phyloP scores from a whole-genome alignment of 192 early-diverging fungal genomes.

The Umbelopsis isabellina region DNA sequence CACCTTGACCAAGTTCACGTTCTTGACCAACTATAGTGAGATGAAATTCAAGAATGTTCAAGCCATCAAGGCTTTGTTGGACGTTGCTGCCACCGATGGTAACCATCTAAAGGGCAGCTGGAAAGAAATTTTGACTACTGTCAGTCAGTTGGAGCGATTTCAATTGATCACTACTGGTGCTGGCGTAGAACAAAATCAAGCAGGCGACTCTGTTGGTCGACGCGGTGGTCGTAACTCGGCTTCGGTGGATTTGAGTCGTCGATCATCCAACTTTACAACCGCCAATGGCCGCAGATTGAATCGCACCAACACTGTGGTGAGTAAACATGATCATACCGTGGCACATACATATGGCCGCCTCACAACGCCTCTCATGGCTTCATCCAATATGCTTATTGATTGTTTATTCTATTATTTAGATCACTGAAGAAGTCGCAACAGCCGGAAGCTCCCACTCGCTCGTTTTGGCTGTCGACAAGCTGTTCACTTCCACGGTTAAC shows the following conservation, averaged over 20 bases:
- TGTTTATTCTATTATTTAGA: background rate
- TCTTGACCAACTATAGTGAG: constrained; percentile 79
- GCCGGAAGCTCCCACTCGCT: constrained; percentile 71
- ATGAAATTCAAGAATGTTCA: constrained; percentile 92
- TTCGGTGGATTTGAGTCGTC: constrained; percentile 19
- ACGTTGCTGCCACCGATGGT: constrained; percentile 70
- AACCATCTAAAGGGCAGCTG: constrained; percentile 71
- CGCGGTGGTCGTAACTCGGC: background rate
- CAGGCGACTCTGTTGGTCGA: background rate
- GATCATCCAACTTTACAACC: constrained; percentile 12
- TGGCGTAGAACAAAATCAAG: constrained; percentile 31
- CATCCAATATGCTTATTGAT: no score
- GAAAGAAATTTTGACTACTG: constrained; percentile 82
- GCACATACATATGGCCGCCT: no score
- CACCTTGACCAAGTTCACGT: constrained; percentile 86
- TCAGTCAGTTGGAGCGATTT: constrained; percentile 87
- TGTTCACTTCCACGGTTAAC: constrained; percentile 80
- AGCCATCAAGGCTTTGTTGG: constrained; percentile 85
- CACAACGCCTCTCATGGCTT: no score
- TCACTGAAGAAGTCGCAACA: constrained; percentile 49
- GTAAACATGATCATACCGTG: background rate
- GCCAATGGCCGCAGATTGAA: constrained; percentile 6
- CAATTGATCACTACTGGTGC: constrained; percentile 72
- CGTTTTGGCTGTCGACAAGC: constrained; percentile 80
- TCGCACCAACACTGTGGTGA: constrained; percentile 25